Conservation (phyloP, 805 yeast species). For the Cyberlindnera mycetangii region DNA sequence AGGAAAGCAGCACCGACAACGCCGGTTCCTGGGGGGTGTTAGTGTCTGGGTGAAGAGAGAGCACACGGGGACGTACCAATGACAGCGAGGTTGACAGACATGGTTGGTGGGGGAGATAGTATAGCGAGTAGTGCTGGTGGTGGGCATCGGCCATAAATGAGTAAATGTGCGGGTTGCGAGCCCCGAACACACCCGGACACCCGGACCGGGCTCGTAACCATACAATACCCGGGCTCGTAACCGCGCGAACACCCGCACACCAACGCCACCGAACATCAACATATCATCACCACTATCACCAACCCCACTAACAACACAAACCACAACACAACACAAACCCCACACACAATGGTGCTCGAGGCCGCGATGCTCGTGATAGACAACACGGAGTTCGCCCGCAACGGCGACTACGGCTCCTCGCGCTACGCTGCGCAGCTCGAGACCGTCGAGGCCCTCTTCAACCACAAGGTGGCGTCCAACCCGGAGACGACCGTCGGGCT, state of each 20-base stretch:
- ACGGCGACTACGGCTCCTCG: constrained; percentile 88
- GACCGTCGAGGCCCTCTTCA: constrained; percentile 82
- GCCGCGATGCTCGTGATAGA: constrained; percentile 95
- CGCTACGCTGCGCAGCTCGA: constrained; percentile 92
- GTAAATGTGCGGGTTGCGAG: too few species aligned
- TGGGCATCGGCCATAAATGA: too few species aligned
- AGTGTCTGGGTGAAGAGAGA: not conserved
- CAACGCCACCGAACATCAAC: constrained; percentile 3
- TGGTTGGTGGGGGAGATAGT: too few species aligned
- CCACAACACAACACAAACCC: not conserved
- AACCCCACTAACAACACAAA: not conserved
- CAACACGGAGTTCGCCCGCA: constrained; percentile 93
- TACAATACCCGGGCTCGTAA: too few species aligned
- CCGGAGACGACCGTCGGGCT: constrained; percentile 95
- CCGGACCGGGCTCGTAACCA: too few species aligned
- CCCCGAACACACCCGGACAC: not conserved
- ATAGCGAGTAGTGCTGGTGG: too few species aligned
- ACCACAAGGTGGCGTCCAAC: constrained; percentile 79
- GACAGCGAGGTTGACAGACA: constrained; percentile 62
- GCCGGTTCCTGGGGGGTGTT: constrained; percentile 63
- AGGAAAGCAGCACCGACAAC: constrained; percentile 93
- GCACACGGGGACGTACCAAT: constrained; percentile 51
- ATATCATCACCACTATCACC: too few species aligned
- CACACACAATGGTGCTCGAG: constrained; percentile 74
- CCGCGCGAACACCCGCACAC: not conserved